phyloP scores from a whole-genome alignment of 192 early-diverging fungal species.

The Umbelopsis ramanniana region DNA sequence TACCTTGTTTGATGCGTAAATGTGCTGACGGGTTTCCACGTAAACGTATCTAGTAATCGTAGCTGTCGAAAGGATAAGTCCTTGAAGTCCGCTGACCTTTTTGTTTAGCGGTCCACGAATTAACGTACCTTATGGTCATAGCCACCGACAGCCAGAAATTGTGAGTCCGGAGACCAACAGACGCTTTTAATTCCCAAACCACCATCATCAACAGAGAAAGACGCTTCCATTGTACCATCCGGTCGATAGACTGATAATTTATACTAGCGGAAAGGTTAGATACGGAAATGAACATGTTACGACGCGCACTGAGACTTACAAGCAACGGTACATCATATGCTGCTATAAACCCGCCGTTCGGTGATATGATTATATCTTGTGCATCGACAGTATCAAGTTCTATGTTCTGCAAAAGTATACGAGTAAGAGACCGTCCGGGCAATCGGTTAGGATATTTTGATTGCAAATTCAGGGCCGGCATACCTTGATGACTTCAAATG shows the following conservation, averaged over 20 bases:
- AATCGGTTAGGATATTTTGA: no score
- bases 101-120: not conserved
- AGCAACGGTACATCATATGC: constrained; percentile 74
- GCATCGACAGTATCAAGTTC: constrained; percentile 71
- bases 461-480: no score
- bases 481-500: constrained; percentile 14
- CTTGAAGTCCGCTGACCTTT: not conserved
- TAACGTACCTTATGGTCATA: constrained; percentile 79
- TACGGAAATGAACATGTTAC: not conserved
- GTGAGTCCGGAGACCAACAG: constrained; percentile 73
- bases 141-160: constrained; percentile 83
- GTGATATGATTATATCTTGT: constrained; percentile 82
- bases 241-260: constrained; percentile 72
- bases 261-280: constrained; percentile 51
- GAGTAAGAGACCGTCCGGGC: not conserved
- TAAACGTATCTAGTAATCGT: constrained; percentile 71
- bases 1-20: constrained; percentile 61
- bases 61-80: constrained; percentile 32
- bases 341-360: constrained; percentile 78
- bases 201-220: constrained; percentile 57
- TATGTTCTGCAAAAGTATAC: constrained; percentile 57
- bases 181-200: constrained; percentile 80
- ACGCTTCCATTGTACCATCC: constrained; percentile 57
- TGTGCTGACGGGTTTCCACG: constrained; percentile 69
- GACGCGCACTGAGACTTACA: constrained; percentile 46